Percentiles rank a stretch among this genome's conserved stretches.
Evolutionary conservation across 176 grass and related monocot genomes (phyloP).

Genomic region (Elaeis guineensis): DNA sequence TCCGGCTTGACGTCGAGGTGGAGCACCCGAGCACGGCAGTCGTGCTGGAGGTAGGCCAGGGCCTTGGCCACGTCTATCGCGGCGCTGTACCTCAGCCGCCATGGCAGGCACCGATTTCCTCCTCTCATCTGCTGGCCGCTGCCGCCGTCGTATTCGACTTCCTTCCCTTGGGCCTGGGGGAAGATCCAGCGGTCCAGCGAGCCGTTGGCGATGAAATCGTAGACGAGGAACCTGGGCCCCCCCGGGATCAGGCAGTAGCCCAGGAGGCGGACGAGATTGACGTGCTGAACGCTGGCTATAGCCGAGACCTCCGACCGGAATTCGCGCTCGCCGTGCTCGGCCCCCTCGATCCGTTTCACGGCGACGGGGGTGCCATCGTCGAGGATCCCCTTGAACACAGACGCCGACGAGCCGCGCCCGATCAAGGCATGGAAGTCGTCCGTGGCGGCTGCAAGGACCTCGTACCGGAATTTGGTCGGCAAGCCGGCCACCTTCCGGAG

Average conservation of each 20-base stretch:
- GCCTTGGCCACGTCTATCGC: constrained; percentile 47
- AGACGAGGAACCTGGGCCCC: constrained; percentile 33
- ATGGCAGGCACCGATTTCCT: constrained; percentile 17
- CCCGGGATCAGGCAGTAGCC: constrained; percentile 37
- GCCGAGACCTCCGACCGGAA: constrained; percentile 36
- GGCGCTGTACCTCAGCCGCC: constrained; percentile 20
- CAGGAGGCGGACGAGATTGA: constrained; percentile 39
- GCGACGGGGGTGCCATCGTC: constrained; percentile 44
- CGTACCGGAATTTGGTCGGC: constrained; percentile 12
- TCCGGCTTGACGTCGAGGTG: constrained; percentile 66
- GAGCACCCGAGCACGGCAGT: constrained; percentile 31
- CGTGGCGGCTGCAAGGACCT: constrained; percentile 16
- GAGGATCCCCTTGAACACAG: constrained; percentile 40
- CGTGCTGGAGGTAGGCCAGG: constrained; percentile 65
- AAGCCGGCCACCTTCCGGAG: constrained; percentile 18
- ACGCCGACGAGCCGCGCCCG: constrained; percentile 38
- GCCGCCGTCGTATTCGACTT: constrained; percentile 5
- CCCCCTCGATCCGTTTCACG: constrained; percentile 33
- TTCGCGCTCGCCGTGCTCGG: constrained; percentile 22
- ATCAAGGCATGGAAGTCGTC: constrained; percentile 23
- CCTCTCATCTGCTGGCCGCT: not conserved
- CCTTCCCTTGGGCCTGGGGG: not conserved
- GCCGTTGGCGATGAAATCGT: constrained; percentile 44
- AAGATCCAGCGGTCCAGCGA: constrained; percentile 60
- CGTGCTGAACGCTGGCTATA: constrained; percentile 42